These are phyloP conservation scores for Podosphaera fusca DNA, from an alignment of 2,329 filamentous ascomycete species.

Conservation along the genomic window DNA sequence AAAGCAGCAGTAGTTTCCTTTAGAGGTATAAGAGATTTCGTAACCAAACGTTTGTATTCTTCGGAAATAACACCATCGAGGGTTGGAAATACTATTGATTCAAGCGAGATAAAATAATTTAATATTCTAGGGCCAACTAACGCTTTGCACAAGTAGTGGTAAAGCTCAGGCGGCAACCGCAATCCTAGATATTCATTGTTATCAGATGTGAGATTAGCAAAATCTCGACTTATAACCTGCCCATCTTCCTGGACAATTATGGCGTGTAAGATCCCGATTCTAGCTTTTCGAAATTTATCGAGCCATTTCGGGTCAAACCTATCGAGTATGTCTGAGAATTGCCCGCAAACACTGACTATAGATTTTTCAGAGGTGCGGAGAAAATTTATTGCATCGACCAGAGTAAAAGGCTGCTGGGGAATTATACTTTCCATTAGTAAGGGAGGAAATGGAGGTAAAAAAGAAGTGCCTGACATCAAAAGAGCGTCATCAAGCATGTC, in stretches of 20 bases:
- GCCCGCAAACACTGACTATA: slow-evolving; percentile 50
- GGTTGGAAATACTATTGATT: slow-evolving; percentile 60
- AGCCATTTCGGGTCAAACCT: slow-evolving; percentile 52
- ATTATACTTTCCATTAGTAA: slow-evolving; percentile 37
- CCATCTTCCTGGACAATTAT: slow-evolving; percentile 44
- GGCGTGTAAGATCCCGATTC: slow-evolving; percentile 70
- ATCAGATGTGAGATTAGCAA: slow-evolving; percentile 53
- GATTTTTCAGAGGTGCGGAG: slow-evolving; percentile 46
- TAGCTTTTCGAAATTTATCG: slow-evolving; percentile 67
- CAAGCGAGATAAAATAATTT: slow-evolving; percentile 59
- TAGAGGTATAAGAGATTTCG: slow-evolving; percentile 47
- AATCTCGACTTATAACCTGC: slow-evolving; percentile 50
- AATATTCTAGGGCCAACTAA: slow-evolving; percentile 59
- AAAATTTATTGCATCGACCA: slow-evolving; percentile 58
- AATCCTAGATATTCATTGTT: slow-evolving; percentile 81
- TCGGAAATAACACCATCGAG: slow-evolving; percentile 60
- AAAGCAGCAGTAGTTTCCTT: slow-evolving; percentile 58
- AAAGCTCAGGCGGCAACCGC: slow-evolving; percentile 69
- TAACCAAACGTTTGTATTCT: slow-evolving; percentile 62
- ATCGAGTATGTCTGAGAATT: slow-evolving; percentile 58
- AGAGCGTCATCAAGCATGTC: slow-evolving; percentile 64
- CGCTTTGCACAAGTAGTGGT: slow-evolving; percentile 70
- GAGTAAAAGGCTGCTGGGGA: slow-evolving; percentile 27
- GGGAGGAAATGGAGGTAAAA: slow-evolving; percentile 57
- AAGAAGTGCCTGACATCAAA: slow-evolving; percentile 61